Percentiles rank a stretch among this genome's conserved stretches.
These are phyloP conservation scores for Theobroma cacao DNA, from an alignment of 345 rosid species.

Conservation along the genomic window DNA sequence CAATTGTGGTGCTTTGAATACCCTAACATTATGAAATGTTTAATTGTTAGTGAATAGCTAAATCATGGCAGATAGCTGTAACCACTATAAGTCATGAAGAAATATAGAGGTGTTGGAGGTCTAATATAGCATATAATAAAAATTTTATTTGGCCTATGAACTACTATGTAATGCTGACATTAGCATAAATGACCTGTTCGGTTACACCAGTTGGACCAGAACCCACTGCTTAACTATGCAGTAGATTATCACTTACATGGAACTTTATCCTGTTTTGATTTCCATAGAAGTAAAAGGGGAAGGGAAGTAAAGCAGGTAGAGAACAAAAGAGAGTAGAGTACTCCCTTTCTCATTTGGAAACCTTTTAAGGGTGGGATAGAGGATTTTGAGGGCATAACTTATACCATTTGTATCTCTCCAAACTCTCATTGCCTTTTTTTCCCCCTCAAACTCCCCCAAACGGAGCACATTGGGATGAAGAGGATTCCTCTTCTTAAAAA, in stretches of 20 bases:
- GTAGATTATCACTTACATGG: not conserved
- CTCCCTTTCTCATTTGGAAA: not conserved
- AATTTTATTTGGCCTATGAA: not conserved
- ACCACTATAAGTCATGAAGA: not conserved
- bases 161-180: not conserved
- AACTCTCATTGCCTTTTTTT: not conserved
- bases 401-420: not conserved
- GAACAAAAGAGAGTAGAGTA: not conserved
- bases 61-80: not conserved
- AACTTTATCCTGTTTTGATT: not conserved
- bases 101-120: not conserved
- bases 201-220: not conserved
- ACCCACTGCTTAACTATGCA: not conserved
- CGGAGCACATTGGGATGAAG: not conserved
- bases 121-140: not conserved
- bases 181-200: not conserved
- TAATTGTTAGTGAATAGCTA: not conserved
- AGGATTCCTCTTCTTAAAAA: too few relatives aligned
- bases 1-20: not conserved
- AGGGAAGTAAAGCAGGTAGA: not conserved
- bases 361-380: not conserved
- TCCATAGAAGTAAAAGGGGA: too few relatives aligned
- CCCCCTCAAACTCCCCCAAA: not conserved
- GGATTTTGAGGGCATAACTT: not conserved
- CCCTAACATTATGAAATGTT: not conserved